Evolutionary conservation across 805 yeast species (phyloP).

Genomic region (Saccharomycopsis fibuligera): DNA sequence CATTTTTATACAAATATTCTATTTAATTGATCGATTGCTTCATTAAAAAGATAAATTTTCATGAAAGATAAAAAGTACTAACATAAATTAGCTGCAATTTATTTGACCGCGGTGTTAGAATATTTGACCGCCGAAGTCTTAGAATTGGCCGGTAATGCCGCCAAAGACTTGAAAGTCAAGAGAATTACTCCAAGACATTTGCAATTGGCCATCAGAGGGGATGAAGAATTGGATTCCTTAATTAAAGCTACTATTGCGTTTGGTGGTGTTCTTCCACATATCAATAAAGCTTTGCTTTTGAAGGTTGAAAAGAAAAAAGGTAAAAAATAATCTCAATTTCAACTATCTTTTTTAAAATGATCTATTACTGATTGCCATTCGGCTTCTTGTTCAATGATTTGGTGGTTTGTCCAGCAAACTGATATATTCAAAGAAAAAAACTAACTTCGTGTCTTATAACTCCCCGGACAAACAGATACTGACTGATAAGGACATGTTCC

Average conservation of each 20-base stretch:
- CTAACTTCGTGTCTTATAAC: too few relatives aligned
- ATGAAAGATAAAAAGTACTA: too few relatives aligned
- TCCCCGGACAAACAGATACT: too few relatives aligned
- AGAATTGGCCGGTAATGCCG: slow-evolving; percentile 98
- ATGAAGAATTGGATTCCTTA: slow-evolving; percentile 91
- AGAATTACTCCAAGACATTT: slow-evolving; percentile 97
- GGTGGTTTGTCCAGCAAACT: too few relatives aligned
- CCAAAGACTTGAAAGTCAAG: slow-evolving; percentile 89
- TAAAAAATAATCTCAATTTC: neutral
- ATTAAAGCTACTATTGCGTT: slow-evolving; percentile 94
- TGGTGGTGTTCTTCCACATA: slow-evolving; percentile 97
- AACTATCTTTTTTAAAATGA: too few relatives aligned
- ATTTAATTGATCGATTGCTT: neutral
- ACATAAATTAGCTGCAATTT: slow-evolving; percentile 89
- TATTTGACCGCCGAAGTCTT: slow-evolving; percentile 95
- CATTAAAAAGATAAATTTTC: too few relatives aligned
- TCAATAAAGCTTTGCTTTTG: slow-evolving; percentile 72
- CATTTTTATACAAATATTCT: neutral
- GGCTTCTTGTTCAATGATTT: too few relatives aligned
- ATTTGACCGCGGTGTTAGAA: slow-evolving; percentile 91
- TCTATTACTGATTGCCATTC: too few relatives aligned
- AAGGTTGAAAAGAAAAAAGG: slow-evolving; percentile 60
- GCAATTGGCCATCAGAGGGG: slow-evolving; percentile 96
- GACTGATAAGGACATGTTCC: too few relatives aligned
- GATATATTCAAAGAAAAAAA: too few relatives aligned